Evolutionary conservation across 495 filamentous ascomycete species (phyloP).

Genomic region (Hypoxylon trugodes): DNA sequence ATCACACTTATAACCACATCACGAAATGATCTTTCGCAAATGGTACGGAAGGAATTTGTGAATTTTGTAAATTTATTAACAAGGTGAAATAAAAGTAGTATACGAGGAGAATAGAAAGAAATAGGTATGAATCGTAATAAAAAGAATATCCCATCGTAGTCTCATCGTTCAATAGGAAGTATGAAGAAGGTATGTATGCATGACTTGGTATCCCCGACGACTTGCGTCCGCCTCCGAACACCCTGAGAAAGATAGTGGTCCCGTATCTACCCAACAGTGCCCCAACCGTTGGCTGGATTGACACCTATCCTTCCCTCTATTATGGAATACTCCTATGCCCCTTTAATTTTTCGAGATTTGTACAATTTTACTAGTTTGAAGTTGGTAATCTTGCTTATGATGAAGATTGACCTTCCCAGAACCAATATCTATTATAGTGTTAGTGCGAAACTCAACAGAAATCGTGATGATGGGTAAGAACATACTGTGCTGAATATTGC

Average conservation of each 20-base stretch:
- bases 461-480: conserved; percentile 27
- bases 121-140: conserved; percentile 21
- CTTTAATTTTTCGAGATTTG: conserved; percentile 6
- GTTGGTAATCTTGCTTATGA: conserved; percentile 11
- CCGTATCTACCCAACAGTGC: not conserved
- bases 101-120: conserved; percentile 10
- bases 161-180: not conserved
- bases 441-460: conserved; percentile 4
- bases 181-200: conserved; percentile 9
- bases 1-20: too few species aligned
- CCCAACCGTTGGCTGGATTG: not conserved
- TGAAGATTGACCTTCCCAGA: conserved; percentile 28
- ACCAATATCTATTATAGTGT: conserved; percentile 39
- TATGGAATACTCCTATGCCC: conserved; percentile 4
- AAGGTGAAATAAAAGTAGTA: conserved; percentile 5
- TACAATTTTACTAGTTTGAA: conserved; percentile 26
- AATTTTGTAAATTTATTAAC: conserved; percentile 22
- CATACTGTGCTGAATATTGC: conserved; percentile 85
- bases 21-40: not conserved
- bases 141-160: conserved; percentile 15
- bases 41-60: conserved; percentile 1
- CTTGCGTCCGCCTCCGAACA: conserved; percentile 8
- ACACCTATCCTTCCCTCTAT: conserved; percentile 12
- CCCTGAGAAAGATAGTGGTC: conserved; percentile 6
- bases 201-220: not conserved